Base-by-base conservation (phyloP, 2,329 filamentous ascomycete species). In the Knufia petricola region DNA sequence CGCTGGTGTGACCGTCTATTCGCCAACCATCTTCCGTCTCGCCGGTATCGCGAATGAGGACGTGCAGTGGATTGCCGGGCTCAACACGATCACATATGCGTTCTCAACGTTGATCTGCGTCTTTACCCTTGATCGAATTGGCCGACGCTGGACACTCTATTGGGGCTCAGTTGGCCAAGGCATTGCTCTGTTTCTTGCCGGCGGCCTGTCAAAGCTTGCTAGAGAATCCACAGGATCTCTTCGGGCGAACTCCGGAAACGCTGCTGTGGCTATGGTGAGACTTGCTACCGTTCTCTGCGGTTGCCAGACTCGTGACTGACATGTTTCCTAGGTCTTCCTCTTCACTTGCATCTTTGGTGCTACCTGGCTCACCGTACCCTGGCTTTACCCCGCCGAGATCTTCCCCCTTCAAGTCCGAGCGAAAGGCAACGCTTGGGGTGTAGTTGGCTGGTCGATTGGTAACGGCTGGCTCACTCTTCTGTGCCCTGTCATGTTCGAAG, bases 361-460 rank as follows among this genome's bases (percentile, higher is more conserved):
- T n/a, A 41, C 19, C 1, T 75, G 72, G 72, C 56, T 76, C 4
- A 75, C 69, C 0, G 73, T 79, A 0, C 77, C 77, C 1, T 78
- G 78, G 77, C 64, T 84, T 0, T 84, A 84, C 48, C 81, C 80
- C 0, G 81, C 83, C 1, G 83, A 88, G 60, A 87, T 87, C 49
- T 87, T 85, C 58, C 82, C 84, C 0, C 65, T 86, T 0, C 75
- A 82, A 51, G 75, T 86, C 0, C 75, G 84, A 19, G 84, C 84
- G 1, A 82, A 83, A 56, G 84, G 84, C 4, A 87, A 87, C 52
- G 82, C 84, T 0, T 87, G 79, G 75, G 83, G 84, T 17, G 83
- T 87, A 0, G 76, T 86, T 0, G 84, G 84, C 0, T 88, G 84
- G 84, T 78, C 73, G 12, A 85, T 87, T 44, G 84, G 84, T 0